phyloP scores from a whole-genome alignment of 2,329 filamentous ascomycete genomes.

The Macroventuria anomochaeta region DNA sequence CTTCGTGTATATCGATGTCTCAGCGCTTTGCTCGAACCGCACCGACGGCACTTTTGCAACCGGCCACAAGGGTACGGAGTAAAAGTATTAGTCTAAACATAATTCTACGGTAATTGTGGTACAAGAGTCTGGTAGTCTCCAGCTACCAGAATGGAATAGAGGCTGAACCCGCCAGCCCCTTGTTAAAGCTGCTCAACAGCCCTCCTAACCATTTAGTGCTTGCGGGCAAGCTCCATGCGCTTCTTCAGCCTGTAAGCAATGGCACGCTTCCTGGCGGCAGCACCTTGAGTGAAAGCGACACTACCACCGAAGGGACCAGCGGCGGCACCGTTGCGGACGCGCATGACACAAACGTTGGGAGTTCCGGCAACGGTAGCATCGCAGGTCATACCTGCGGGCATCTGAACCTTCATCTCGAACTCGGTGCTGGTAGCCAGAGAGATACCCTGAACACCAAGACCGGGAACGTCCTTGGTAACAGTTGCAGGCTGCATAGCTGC shows the following conservation, averaged over 20 bases:
- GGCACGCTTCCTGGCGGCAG: constrained; percentile 65
- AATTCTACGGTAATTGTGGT: not conserved
- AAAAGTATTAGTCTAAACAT: not conserved
- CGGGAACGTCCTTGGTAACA: constrained; percentile 68
- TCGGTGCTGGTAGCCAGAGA: constrained; percentile 66
- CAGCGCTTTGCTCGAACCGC: too few species aligned
- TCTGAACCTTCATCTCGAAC: constrained; percentile 68
- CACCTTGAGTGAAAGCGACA: constrained; percentile 68
- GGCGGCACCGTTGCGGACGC: constrained; percentile 66
- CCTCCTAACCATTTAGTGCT: constrained; percentile 19
- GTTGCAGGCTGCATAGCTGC: constrained; percentile 66
- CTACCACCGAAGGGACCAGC: constrained; percentile 73
- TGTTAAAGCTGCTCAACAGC: not conserved
- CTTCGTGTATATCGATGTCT: too few species aligned
- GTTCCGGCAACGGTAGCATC: constrained; percentile 65
- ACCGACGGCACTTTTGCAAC: not conserved
- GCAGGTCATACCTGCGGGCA: constrained; percentile 73
- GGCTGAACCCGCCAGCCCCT: not conserved
- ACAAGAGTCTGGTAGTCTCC: not conserved
- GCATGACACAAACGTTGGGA: constrained; percentile 69
- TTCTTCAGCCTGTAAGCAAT: constrained; percentile 60
- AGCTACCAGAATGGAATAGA: not conserved
- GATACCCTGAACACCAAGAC: constrained; percentile 62
- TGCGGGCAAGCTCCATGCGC: constrained; percentile 43
- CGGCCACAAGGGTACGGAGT: not conserved